Evolutionary conservation across 257 asterid species (phyloP), one percentile per base, ranked within the genome.

Genomic region (Plantago major): DNA sequence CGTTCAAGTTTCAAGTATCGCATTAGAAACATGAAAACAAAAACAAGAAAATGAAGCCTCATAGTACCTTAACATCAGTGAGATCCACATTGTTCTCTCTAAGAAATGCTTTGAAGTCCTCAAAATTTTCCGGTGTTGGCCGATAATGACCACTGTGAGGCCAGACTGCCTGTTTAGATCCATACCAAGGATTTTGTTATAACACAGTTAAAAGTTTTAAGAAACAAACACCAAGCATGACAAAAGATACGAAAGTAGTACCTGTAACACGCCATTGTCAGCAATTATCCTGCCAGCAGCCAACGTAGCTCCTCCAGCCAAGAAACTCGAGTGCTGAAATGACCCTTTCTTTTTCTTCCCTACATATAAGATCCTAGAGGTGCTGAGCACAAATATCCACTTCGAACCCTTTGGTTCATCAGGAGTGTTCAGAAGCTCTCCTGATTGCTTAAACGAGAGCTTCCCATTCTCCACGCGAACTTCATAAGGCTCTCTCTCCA

Each of bases 61-160:
- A 67, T n/a, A 33, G 11, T 82, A 89, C 96, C 89, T 85, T 79
- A 65, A 91, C 96, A 69, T 74, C 74, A 30, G 64, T 67, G 60
- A 91, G 94, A 67, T 88, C 90, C 40, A 86, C 84, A 38, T 82
- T 66, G 67, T 76, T 82, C 58, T 91, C 96, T 59, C 37, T 70
- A 22, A 91, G 81, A 72, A 88, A 91, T 22, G 84, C 73, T 66
- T 79, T 48, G 60, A 88, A 81, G 49, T 91, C 95, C 65, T 82
- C 83, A 55, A 91, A 91, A 63, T 88, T 91, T 63, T 91, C 98
- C 8, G 84, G 82, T 6, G 98, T 91, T 10, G 97, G 97, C 37
- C 79, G 81, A 68, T 91, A 91, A 72, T 91, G 98, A 40, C 98
- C 98, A 59, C 95, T 91, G 77, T 91, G 95, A 76, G 97, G 99